These are phyloP conservation scores for Spergularia bocconei DNA, from an alignment of 148 eudicot species.

Conservation along the genomic window DNA sequence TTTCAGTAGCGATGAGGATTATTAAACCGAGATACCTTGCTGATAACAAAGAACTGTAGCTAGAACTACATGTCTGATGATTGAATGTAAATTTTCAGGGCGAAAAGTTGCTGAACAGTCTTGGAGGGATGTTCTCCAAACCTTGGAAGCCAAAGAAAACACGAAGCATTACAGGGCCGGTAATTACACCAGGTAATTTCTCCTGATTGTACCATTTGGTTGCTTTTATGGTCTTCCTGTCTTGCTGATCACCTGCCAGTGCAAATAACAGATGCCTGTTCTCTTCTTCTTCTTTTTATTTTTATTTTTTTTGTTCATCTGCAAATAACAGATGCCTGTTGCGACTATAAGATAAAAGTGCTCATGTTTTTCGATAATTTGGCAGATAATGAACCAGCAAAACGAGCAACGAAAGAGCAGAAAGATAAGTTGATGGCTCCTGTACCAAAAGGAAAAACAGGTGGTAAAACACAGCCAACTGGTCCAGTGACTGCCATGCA, in stretches of 20 bases:
- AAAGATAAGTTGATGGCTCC: constrained; percentile 57
- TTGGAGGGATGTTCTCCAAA: constrained; percentile 94
- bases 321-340: too few relatives aligned
- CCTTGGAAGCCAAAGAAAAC: constrained; percentile 90
- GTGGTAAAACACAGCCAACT: constrained; percentile 47
- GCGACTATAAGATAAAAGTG: neutral
- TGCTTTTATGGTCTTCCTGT: neutral
- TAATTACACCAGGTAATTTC: constrained; percentile 43
- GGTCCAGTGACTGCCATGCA: constrained; percentile 67
- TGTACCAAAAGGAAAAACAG: constrained; percentile 38
- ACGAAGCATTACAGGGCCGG: constrained; percentile 58
- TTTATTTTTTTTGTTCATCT: too few relatives aligned
- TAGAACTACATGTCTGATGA: neutral
- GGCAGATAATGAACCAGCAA: constrained; percentile 28
- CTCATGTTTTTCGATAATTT: constrained; percentile 20
- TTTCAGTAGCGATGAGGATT: too few relatives aligned
- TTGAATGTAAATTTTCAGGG: constrained; percentile 46
- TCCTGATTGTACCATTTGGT: neutral
- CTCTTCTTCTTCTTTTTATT: too few relatives aligned
- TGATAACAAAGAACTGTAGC: neutral
- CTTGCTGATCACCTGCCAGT: neutral
- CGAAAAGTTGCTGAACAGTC: constrained; percentile 71
- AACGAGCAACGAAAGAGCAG: constrained; percentile 47
- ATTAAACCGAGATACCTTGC: too few relatives aligned
- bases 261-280: neutral